Evolutionary conservation across 148 eudicot species (phyloP), one percentile per base, ranked within the genome.

Genomic region (Silene conica): DNA sequence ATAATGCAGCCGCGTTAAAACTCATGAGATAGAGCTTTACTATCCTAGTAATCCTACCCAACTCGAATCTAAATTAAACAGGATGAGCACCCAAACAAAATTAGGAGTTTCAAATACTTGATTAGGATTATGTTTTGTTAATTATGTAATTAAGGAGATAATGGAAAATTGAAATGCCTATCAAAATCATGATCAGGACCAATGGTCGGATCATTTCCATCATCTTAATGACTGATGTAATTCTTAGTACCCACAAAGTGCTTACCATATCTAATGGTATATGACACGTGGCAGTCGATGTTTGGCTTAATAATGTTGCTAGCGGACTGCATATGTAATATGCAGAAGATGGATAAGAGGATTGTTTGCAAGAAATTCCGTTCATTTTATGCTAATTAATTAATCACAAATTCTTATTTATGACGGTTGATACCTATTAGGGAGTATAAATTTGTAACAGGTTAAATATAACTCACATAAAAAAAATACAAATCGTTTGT

Each of bases 211-310:
- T 67, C 54, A 41, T 67, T 67, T 67, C 19, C 70, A 67, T n/a
- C 55, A 41, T 43, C 70, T 67, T 67, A 67, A 41, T 67, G 52
- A 67, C 52, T 67, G 26, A 19, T 67, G 55, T 67, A 50, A 67
- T 18, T 67, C 69, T 65, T 65, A 16, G 48, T 34, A 65, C 50
- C 69, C 48, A 38, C 46, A 65, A 15, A 16, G 69, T 65, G 69
- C 48, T 15, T 56, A 58, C n/a, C 54, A 71, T 71, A 57, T 71
- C 41, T 52, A 52, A 26, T 38, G 26, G 64, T 13, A 41, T 34
- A 28, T 8, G 60, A 70, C 41, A 69, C 59, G 72, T 48, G 72
- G 34, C 72, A 21, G 14, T 2, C 7, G n/a, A 20, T 31, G 58
- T 23, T 50, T 69, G n/a, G 38, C 20, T 69, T 69, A 5, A 8